Percentiles rank a stretch among this genome's conserved stretches.
Evolutionary conservation across 2,329 filamentous ascomycete genomes (phyloP).

Genomic region (Zymoseptoria tritici): DNA sequence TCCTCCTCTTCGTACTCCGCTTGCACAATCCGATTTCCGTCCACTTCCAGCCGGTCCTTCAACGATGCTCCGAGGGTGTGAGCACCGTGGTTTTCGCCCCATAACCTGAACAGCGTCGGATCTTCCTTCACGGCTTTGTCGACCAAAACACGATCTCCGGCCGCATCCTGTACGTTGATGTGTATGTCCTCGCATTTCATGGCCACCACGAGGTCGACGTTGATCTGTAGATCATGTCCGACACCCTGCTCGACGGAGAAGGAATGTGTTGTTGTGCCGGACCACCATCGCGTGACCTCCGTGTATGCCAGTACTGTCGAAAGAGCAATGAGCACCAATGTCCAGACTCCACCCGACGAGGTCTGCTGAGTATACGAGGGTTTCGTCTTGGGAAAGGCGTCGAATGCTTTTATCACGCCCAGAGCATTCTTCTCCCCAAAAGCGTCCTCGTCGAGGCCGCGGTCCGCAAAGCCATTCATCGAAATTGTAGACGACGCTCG

Average conservation of each 20-base stretch:
- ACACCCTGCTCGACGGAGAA: constrained; percentile 93
- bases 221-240: constrained; percentile 81
- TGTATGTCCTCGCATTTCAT: constrained; percentile 89
- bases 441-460: constrained; percentile 65
- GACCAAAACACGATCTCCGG: constrained; percentile 84
- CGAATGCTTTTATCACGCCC: constrained; percentile 69
- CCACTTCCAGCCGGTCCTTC: constrained; percentile 49
- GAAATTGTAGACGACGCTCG: constrained; percentile 27
- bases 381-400: constrained; percentile 97
- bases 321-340: constrained; percentile 68
- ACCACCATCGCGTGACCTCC: constrained; percentile 77
- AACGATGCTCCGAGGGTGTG: constrained; percentile 48
- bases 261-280: constrained; percentile 74
- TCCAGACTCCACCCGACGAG: constrained; percentile 87
- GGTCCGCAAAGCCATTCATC: constrained; percentile 75
- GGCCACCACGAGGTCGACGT: constrained; percentile 82
- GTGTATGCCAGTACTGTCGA: constrained; percentile 68
- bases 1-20: constrained; percentile 65
- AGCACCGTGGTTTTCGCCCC: constrained; percentile 64
- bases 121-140: constrained; percentile 66
- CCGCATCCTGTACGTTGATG: constrained; percentile 93
- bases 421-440: constrained; percentile 61
- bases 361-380: constrained; percentile 82
- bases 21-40: constrained; percentile 55
- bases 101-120: constrained; percentile 71